These are phyloP conservation scores for Quercus suber DNA, from an alignment of 306 rosid species.

Conservation along the genomic window DNA sequence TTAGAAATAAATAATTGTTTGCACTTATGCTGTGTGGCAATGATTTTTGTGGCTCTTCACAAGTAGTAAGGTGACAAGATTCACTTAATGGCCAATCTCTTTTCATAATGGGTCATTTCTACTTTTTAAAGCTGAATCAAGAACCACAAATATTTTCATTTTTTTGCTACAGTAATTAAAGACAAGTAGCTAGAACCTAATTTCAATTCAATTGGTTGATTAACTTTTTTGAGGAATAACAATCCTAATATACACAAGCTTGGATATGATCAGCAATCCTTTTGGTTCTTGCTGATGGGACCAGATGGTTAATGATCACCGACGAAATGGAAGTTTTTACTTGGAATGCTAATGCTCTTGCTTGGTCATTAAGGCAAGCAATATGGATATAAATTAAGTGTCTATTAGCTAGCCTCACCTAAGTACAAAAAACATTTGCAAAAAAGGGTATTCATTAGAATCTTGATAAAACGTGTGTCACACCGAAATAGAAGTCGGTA, in stretches of 20 bases:
- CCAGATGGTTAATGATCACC: not conserved
- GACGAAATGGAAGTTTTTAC: not conserved
- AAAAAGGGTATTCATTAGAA: not conserved
- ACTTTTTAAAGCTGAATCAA: not conserved
- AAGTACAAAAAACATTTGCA: not conserved
- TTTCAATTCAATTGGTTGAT: no score
- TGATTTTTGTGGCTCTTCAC: no score
- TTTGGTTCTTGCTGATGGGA: not conserved
- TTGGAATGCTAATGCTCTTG: not conserved
- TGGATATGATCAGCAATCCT: not conserved
- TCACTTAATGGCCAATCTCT: no score
- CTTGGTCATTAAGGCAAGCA: not conserved
- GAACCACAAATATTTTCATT: not conserved
- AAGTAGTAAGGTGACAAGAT: no score
- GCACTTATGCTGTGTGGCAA: no score
- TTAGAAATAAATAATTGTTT: no score
- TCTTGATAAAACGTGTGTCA: not conserved
- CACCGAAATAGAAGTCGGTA: not conserved
- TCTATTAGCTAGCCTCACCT: not conserved
- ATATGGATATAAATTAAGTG: not conserved
- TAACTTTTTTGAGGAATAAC: no score
- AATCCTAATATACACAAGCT: not conserved
- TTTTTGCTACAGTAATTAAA: not conserved
- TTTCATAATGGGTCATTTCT: no score
- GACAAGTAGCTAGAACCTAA: no score